phyloP scores from a whole-genome alignment of 805 yeast species.

The Candida awuae region DNA sequence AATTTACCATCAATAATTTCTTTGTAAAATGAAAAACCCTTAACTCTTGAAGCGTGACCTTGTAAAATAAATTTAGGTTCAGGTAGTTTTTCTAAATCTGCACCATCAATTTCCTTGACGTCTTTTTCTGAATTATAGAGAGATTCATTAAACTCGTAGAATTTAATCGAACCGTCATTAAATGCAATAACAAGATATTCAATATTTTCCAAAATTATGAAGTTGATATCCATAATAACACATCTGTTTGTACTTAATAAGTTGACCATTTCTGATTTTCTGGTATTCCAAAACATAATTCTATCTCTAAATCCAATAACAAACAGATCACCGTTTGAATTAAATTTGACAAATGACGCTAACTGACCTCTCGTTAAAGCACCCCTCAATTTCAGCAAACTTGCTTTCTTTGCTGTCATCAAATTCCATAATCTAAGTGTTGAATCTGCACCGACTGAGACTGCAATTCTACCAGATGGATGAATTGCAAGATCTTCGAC shows the following conservation, averaged over 20 bases:
- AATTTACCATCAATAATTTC: constrained; percentile 29
- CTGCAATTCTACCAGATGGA: constrained; percentile 82
- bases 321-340: constrained; percentile 61
- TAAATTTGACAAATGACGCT: constrained; percentile 22
- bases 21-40: constrained; percentile 55
- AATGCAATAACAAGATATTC: constrained; percentile 63
- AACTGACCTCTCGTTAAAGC: constrained; percentile 56
- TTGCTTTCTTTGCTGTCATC: constrained; percentile 94
- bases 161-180: constrained; percentile 49
- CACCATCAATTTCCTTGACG: constrained; percentile 24
- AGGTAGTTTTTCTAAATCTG: constrained; percentile 13
- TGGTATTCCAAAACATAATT: constrained; percentile 56
- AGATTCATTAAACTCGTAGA: neutral
- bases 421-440: constrained; percentile 88
- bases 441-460: constrained; percentile 79
- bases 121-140: constrained; percentile 9
- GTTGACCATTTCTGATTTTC: constrained; percentile 46
- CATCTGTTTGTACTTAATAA: constrained; percentile 38
- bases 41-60: constrained; percentile 84
- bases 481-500: constrained; percentile 84
- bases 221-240: constrained; percentile 63
- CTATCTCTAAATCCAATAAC: constrained; percentile 66
- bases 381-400: constrained; percentile 64
- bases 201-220: constrained; percentile 32
- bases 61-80: constrained; percentile 51